Conservation (phyloP, 352 stramenopile genomes). For the Phytopythium delawarense region DNA sequence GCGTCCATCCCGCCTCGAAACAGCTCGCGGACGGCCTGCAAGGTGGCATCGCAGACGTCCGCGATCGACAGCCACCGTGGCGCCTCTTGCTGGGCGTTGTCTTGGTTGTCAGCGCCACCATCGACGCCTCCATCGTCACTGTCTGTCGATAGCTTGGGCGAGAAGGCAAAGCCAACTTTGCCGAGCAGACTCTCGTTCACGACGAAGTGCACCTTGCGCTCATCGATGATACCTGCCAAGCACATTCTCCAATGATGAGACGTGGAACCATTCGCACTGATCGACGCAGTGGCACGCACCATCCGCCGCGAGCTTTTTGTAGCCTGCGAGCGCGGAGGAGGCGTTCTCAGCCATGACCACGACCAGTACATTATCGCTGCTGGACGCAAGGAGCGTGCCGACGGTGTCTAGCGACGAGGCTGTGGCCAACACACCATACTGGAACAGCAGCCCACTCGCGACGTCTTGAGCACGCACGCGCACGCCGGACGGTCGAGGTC, state of each 20-base stretch:
- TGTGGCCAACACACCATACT: conserved; percentile 28
- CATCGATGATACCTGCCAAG: conserved; percentile 11
- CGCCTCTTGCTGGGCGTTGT: neutral
- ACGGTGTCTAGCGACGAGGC: neutral
- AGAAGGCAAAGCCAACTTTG: neutral
- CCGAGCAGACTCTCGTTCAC: conserved; percentile 30
- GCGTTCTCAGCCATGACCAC: conserved; percentile 23
- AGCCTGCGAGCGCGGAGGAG: conserved; percentile 7
- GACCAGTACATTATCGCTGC: conserved; percentile 1
- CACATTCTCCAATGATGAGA: neutral
- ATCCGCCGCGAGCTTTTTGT: conserved; percentile 15
- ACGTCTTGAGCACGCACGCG: conserved; percentile 6
- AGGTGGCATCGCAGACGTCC: conserved; percentile 44
- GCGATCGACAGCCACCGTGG: conserved; percentile 37
- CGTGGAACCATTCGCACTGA: neutral
- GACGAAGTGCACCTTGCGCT: conserved; percentile 25
- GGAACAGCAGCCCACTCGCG: conserved; percentile 23
- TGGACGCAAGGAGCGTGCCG: neutral
- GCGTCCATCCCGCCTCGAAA: conserved; percentile 26
- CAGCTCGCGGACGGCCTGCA: conserved; percentile 46
- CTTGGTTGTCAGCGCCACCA: neutral
- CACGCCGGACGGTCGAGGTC: neutral
- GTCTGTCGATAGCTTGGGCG: neutral
- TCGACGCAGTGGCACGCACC: conserved; percentile 12
- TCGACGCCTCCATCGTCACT: neutral